These are phyloP conservation scores for Camellia sinensis DNA, from an alignment of 148 eudicot species.

Conservation along the genomic window DNA sequence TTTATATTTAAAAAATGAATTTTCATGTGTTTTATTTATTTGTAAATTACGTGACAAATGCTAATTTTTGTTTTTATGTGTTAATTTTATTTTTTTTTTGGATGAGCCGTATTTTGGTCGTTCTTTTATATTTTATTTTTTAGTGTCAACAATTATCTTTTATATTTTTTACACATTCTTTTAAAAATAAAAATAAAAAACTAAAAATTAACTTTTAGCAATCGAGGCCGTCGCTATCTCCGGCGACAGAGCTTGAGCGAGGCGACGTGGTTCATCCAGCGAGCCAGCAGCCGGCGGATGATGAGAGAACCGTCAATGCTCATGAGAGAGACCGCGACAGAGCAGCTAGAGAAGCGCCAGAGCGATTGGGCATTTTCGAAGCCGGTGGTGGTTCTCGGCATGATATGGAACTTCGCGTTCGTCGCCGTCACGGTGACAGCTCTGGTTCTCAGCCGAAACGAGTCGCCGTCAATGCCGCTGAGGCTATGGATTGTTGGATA, in stretches of 20 bases:
- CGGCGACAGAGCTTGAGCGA: constrained; percentile 44
- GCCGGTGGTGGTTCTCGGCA: constrained; percentile 61
- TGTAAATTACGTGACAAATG: too few relatives aligned
- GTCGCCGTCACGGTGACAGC: constrained; percentile 31
- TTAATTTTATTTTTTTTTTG: too few relatives aligned
- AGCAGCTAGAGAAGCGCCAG: constrained; percentile 64
- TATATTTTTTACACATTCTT: too few relatives aligned
- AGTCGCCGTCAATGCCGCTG: constrained; percentile 36
- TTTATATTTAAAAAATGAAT: too few relatives aligned
- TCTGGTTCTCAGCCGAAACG: constrained; percentile 32
- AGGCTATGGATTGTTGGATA: constrained; percentile 69
- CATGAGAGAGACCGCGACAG: constrained; percentile 68
- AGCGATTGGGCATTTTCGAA: constrained; percentile 69
- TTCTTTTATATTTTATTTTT: too few relatives aligned
- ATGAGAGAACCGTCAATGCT: constrained; percentile 56
- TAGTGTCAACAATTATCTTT: too few relatives aligned
- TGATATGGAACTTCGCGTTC: constrained; percentile 60
- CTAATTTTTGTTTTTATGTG: too few relatives aligned
- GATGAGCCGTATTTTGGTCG: too few relatives aligned
- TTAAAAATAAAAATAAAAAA: too few relatives aligned
- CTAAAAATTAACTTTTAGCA: too few relatives aligned
- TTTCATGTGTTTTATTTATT: too few relatives aligned
- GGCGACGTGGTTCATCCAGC: constrained; percentile 63
- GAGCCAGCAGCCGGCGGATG: constrained; percentile 47
- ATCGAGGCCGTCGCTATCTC: constrained; percentile 13